Evolutionary conservation across 2,329 filamentous ascomycete genomes (phyloP), one percentile per base, ranked within the genome.

Genomic region (Biscogniauxia marginata): DNA sequence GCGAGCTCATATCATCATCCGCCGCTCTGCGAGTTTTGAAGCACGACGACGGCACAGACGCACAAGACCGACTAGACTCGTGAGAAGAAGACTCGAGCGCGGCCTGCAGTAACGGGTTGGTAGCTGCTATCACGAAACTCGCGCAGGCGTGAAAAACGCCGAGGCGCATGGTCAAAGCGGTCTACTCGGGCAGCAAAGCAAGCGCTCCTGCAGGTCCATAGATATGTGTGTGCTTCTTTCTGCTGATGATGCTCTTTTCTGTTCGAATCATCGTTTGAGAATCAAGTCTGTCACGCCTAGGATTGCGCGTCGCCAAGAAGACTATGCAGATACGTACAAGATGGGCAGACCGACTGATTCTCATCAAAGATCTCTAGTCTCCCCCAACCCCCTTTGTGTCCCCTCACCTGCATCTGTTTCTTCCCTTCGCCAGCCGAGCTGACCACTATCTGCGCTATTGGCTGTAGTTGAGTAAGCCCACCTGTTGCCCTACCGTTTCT

Each of bases 291-390:
- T 68, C 65, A 69, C 67, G 46, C 63, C 66, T 66, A 57, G 67
- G 67, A 70, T 70, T 65, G 66, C 64, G 67, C 67, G 64, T 68
- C 67, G 67, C 67, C 67, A 70, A 70, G 67, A 63, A 51, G n/a
- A 49, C 56, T 53, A 54, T 65, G 61, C 63, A 67, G 55, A 54
- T 61, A 39, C n/a, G 30, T 39, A 54, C 50, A 58, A 54, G 56
- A 53, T 57, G 53, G 53, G 30, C 51, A 61, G 57, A 53, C 51
- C 53, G 57, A 59, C 50, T 53, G 46, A 52, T 56, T 50, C 52
- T 50, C 50, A 55, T 52, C 53, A 55, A 55, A 25, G 43, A 39
- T 44, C 9, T 34, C 20, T n/a, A 50, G 19, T n/a, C 22, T 4
- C 18, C 49, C 23, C 49, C 49, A 51, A 51, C 25, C 30, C 25